Percentiles rank a stretch among this genome's conserved stretches.
phyloP scores from a whole-genome alignment of 1,284 basidiomycete species.

The Erythrobasidium hasegawianum region DNA sequence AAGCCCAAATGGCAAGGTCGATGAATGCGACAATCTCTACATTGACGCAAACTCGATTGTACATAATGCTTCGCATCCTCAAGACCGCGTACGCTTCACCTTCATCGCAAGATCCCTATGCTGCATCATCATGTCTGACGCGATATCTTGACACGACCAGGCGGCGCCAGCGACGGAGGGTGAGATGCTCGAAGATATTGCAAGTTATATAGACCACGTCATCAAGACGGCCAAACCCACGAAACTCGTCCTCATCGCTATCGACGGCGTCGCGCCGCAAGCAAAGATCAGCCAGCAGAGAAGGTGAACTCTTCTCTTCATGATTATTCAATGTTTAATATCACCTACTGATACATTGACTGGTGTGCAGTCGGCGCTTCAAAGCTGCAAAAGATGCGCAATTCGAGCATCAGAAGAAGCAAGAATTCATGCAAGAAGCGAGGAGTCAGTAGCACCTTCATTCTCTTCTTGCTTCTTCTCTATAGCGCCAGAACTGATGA shows the following conservation, averaged over 20 bases:
- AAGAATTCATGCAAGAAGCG: conserved; percentile 79
- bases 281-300: conserved; percentile 99
- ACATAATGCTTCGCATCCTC: conserved; percentile 29
- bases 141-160: conserved; percentile 48
- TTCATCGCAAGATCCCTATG: background rate
- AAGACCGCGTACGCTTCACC: conserved; percentile 8
- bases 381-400: conserved; percentile 89
- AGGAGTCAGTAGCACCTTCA: conserved; percentile 48
- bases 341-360: background rate
- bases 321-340: background rate
- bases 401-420: conserved; percentile 81
- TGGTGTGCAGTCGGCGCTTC: conserved; percentile 72
- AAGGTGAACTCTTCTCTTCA: background rate
- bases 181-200: conserved; percentile 98
- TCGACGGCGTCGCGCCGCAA: conserved; percentile 95
- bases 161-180: conserved; percentile 95
- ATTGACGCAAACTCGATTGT: conserved; percentile 33
- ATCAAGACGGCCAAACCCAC: conserved; percentile 95
- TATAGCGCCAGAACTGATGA: background rate
- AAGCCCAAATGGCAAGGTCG: background rate
- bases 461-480: too few species aligned
- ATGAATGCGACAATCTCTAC: conserved; percentile 33
- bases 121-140: background rate
- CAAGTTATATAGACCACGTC: conserved; percentile 92
- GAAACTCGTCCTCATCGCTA: conserved; percentile 95